phyloP scores from a whole-genome alignment of 176 grass and related monocot genomes.

The Echinochloa phyllopogon region DNA sequence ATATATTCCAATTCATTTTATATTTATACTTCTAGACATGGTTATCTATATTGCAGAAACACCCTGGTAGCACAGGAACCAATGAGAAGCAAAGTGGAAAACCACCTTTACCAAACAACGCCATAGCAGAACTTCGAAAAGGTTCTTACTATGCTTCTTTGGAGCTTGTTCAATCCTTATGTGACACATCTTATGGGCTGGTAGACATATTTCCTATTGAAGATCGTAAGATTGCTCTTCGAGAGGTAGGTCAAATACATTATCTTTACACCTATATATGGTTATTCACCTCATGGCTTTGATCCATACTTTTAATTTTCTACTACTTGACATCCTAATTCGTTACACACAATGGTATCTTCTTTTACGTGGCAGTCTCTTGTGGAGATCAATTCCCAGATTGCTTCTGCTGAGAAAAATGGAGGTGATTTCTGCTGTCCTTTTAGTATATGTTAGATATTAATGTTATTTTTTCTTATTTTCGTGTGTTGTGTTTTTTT shows the following conservation, averaged over 20 bases:
- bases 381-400: slow-evolving; percentile 84
- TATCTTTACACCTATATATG: slow-evolving; percentile 29
- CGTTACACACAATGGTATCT: slow-evolving; percentile 25
- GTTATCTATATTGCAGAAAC: slow-evolving; percentile 65
- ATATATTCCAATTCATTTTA: slow-evolving; percentile 29
- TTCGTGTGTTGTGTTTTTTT: slow-evolving; percentile 9
- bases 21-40: slow-evolving; percentile 9
- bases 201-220: slow-evolving; percentile 97
- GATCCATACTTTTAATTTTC: neutral
- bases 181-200: slow-evolving; percentile 93
- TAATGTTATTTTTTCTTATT: neutral
- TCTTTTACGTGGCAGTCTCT: slow-evolving; percentile 63
- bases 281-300: slow-evolving; percentile 15
- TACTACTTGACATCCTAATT: slow-evolving; percentile 28
- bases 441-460: slow-evolving; percentile 30
- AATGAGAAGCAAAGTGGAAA: slow-evolving; percentile 79
- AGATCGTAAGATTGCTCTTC: slow-evolving; percentile 94
- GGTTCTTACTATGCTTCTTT: slow-evolving; percentile 95
- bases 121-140: slow-evolving; percentile 81
- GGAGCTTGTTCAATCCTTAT: slow-evolving; percentile 94
- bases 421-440: slow-evolving; percentile 76
- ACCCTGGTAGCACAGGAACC: slow-evolving; percentile 55
- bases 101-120: slow-evolving; percentile 89
- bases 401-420: slow-evolving; percentile 81
- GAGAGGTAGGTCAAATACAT: slow-evolving; percentile 60